Percentiles rank a stretch among this genome's conserved stretches.
These are phyloP conservation scores for Quercus aquifolioides DNA, from an alignment of 306 rosid species.

Conservation along the genomic window DNA sequence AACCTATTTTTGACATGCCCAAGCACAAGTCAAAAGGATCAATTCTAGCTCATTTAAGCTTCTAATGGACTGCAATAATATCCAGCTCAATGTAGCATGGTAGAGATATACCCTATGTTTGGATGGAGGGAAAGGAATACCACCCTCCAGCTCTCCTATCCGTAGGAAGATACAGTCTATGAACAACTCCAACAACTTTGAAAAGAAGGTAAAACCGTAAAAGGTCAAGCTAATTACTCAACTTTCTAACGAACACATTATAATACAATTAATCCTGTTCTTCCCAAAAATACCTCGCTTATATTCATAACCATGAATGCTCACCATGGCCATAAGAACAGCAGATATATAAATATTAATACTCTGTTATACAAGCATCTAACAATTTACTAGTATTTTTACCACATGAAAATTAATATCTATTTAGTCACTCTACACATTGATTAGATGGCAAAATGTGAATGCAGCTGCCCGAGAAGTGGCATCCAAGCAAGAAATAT, in stretches of 20 bases:
- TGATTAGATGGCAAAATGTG: conserved; percentile 7
- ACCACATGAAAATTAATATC: conserved; percentile 6
- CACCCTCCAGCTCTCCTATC: too few relatives aligned
- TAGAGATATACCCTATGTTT: too few relatives aligned
- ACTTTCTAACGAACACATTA: not conserved
- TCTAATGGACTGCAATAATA: too few relatives aligned
- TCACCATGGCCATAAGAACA: not conserved
- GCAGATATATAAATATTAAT: not conserved
- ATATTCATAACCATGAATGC: not conserved
- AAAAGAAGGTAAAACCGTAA: not conserved
- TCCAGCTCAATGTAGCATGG: too few relatives aligned
- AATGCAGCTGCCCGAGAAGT: conserved; percentile 5
- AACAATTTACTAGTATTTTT: not conserved
- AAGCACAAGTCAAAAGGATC: too few relatives aligned
- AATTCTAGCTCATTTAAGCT: too few relatives aligned
- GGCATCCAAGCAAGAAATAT: conserved; percentile 25
- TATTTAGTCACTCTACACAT: conserved; percentile 24
- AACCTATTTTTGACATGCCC: too few relatives aligned
- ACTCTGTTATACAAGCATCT: conserved; percentile 9
- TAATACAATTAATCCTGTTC: not conserved
- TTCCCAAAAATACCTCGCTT: not conserved
- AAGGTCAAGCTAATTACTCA: not conserved
- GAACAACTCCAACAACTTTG: not conserved
- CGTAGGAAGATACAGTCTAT: not conserved
- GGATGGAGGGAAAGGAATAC: too few relatives aligned